Base-by-base conservation (phyloP, 495 filamentous ascomycete species). In the Beverwykella pulmonaria region DNA sequence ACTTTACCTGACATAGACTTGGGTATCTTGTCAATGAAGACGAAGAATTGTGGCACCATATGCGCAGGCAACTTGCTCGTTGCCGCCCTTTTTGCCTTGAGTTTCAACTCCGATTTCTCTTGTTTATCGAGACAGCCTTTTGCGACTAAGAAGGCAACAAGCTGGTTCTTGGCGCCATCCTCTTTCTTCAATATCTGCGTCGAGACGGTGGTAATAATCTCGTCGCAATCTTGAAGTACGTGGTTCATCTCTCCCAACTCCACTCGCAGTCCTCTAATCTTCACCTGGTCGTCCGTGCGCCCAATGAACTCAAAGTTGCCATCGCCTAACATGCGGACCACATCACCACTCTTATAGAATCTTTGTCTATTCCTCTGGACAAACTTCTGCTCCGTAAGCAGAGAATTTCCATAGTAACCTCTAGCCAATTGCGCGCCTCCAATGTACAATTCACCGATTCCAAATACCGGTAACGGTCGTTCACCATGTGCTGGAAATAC, bases 1-100 rank as follows among this genome's bases (percentile, higher is more conserved):
- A 76, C 75, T 63, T 81, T 81, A 1, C 76, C 74, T 22, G 74
- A 64, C 44, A 75, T 49, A 10, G 78, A 79, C 10, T 52, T 52
- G 14, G 72, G 72, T 19, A 74, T 70, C 10, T 44, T 34, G 2
- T 65, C 53, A 49, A 74, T 19, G 20, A 50, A 47, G 19, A 74
- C 58, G 53, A 65, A 66, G 47, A 66, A 67, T 6, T 68, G 48
- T 1, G 72, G 72, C 1, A 73, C 63, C 70, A 74, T 74, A 49
- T 74, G 71, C 19, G 59, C 19, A 3, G 72, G 72, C 12, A 74
- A 47, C 9, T 57, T 60, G 22, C 57, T 29, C 22, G 0, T 44
- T 8, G 63, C 59, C 29, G 30, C 55, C 22, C 39, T 27, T 29
- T 26, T 62, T 23, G 63, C 65, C 47, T 41, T 49, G 1, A 17